Conservation (phyloP, 2,329 filamentous ascomycete genomes). For the Epichloe sp. region DNA sequence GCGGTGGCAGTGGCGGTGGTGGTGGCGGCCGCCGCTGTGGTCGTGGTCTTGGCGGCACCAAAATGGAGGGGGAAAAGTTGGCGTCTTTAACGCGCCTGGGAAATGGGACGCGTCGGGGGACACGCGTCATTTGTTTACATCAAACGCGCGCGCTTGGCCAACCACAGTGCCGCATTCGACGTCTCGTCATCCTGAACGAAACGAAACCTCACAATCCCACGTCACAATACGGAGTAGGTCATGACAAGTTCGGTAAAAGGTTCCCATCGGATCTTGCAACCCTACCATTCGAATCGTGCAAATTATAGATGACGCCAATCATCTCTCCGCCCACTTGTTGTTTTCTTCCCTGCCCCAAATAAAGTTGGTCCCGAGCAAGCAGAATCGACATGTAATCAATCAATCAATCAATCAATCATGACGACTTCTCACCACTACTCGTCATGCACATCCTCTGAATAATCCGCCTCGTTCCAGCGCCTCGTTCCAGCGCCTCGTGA, state of each 20-base stretch:
- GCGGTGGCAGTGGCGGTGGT: not conserved
- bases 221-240: not conserved
- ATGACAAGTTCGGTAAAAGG: not conserved
- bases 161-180: not conserved
- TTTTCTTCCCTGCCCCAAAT: too few relatives aligned
- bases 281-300: too few relatives aligned
- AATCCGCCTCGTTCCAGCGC: not conserved
- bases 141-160: not conserved
- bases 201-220: not conserved
- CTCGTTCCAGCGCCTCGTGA: not conserved
- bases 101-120: conserved; percentile 1
- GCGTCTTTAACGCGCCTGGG: not conserved
- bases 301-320: too few relatives aligned
- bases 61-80: not conserved
- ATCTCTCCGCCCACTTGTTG: too few relatives aligned
- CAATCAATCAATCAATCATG: not conserved
- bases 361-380: too few relatives aligned
- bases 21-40: not conserved
- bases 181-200: not conserved
- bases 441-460: not conserved
- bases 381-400: too few relatives aligned
- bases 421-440: not conserved
- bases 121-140: conserved; percentile 7
- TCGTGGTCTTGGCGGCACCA: not conserved
- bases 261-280: too few relatives aligned